Base-by-base conservation (phyloP, 371 early-diverging fungal species). In the Batkoa obscura region DNA sequence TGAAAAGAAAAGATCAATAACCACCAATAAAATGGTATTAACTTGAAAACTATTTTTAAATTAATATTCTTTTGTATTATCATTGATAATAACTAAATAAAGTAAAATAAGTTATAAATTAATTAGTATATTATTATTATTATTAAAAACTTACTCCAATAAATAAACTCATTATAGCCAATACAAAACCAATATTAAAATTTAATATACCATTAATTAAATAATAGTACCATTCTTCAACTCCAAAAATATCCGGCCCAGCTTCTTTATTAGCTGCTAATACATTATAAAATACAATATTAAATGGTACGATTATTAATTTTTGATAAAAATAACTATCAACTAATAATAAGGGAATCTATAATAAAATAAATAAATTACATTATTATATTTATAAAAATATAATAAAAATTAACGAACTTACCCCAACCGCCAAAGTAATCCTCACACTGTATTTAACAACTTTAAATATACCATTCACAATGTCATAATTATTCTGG, bases 191-290 rank as follows among this genome's bases (percentile, higher is more conserved):
- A 23, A 89, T 54, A 59, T 90, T 92, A 65, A 83, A 94, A 66
- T 94, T 96, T 62, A 94, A 68, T 49, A 85, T 60, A 1, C 90
- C 89, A 64, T 94, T 94, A 3, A 79, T 50, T 2, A 91, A 45
- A 61, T 94, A 94, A 68, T 79, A 94, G 65, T 75, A 75, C 92
- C 91, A 91, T 37, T 93, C 91, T 66, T 93, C 93, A 1, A 84
- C 84, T 15, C 94, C 96, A 71, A 82, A 96, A 17, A 93, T 73
- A 48, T 86, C 73, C 1, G 94, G 89, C 0, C 89, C 86, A 30
- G 78, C 73, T 39, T 74, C 80, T 2, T 57, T 62, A 36, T 33
- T 58, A 38, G 75, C 73, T 9, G 77, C 75, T 68, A 96, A 82
- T 3, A 94, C 80, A 62, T 96, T 96, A 66, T 96, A 96, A 33